phyloP scores from a whole-genome alignment of 495 filamentous ascomycete species.

The Hapsidospora chrysogenum region DNA sequence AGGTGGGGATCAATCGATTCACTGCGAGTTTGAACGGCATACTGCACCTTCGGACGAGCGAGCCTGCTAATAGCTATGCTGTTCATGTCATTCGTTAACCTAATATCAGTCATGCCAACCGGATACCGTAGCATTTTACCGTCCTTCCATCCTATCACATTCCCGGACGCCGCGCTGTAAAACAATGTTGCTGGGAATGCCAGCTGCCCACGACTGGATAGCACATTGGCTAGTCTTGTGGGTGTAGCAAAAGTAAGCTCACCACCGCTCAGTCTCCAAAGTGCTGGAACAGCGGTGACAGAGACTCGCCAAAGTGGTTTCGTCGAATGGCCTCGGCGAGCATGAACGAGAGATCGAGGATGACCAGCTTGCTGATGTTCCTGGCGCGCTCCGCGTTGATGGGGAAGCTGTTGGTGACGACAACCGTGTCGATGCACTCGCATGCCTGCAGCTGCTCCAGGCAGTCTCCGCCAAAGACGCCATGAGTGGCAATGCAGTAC shows the following conservation, averaged over 20 bases:
- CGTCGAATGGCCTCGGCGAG: conserved; percentile 83
- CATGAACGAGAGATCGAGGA: conserved; percentile 76
- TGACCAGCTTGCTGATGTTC: conserved; percentile 64
- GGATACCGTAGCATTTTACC: not conserved
- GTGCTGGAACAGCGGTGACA: conserved; percentile 72
- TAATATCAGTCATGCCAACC: too few relatives aligned
- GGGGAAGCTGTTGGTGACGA: conserved; percentile 94
- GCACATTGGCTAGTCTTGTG: too few relatives aligned
- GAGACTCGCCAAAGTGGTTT: conserved; percentile 84
- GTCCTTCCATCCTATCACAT: not conserved
- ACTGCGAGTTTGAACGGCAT: too few relatives aligned
- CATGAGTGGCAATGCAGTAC: conserved; percentile 95
- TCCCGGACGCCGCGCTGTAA: conserved; percentile 9
- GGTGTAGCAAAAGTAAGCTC: not conserved
- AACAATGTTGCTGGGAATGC: too few relatives aligned
- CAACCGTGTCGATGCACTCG: conserved; percentile 79
- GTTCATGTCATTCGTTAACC: too few relatives aligned
- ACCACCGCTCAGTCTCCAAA: conserved; percentile 31
- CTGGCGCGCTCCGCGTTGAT: conserved; percentile 55
- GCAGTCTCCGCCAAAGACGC: conserved; percentile 77
- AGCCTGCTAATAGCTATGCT: too few relatives aligned
- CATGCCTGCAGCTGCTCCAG: conserved; percentile 82
- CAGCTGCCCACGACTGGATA: too few relatives aligned
- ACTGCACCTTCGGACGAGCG: not conserved
- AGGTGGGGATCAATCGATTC: too few relatives aligned